phyloP scores from a whole-genome alignment of 1,284 basidiomycete species.

The Ustilago esculenta region DNA sequence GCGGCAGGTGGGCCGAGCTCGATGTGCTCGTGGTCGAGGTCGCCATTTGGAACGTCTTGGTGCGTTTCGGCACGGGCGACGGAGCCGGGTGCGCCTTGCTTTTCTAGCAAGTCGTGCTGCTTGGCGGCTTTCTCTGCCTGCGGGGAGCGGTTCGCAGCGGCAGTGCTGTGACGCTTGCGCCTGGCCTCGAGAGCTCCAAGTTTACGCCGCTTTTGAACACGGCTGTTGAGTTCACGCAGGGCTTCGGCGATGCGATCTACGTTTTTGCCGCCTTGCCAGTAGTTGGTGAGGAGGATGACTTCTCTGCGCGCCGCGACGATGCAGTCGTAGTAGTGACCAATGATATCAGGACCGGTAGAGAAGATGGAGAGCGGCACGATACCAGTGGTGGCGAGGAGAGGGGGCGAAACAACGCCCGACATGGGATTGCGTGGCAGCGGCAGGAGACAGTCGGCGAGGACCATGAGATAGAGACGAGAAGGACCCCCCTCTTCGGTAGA shows the following conservation, averaged over 20 bases:
- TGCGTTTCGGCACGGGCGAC: conserved; percentile 25
- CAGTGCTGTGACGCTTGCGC: conserved; percentile 6
- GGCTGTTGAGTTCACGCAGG: conserved; percentile 57
- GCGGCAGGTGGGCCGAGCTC: conserved; percentile 33
- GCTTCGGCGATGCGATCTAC: conserved; percentile 62
- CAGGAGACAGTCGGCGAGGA: conserved; percentile 63
- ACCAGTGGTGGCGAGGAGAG: conserved; percentile 63
- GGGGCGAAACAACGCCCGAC: conserved; percentile 64
- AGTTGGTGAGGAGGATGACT: conserved; percentile 66
- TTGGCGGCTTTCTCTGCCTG: conserved; percentile 26
- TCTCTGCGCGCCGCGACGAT: conserved; percentile 62
- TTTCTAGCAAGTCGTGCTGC: conserved; percentile 19
- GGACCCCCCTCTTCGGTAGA: conserved; percentile 51
- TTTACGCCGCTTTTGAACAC: conserved; percentile 41
- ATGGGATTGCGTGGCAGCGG: conserved; percentile 55
- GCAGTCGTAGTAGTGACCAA: conserved; percentile 66
- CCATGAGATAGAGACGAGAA: conserved; percentile 59
- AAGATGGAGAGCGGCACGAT: conserved; percentile 64
- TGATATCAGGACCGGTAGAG: conserved; percentile 65
- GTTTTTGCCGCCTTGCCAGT: conserved; percentile 65
- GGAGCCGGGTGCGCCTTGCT: conserved; percentile 45
- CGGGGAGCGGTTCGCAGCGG: conserved; percentile 10
- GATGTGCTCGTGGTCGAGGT: conserved; percentile 25
- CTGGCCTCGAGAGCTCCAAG: conserved; percentile 19
- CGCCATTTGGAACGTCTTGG: neutral